phyloP scores from a whole-genome alignment of 805 yeast species.

The Saccharomycopsis sp. region DNA sequence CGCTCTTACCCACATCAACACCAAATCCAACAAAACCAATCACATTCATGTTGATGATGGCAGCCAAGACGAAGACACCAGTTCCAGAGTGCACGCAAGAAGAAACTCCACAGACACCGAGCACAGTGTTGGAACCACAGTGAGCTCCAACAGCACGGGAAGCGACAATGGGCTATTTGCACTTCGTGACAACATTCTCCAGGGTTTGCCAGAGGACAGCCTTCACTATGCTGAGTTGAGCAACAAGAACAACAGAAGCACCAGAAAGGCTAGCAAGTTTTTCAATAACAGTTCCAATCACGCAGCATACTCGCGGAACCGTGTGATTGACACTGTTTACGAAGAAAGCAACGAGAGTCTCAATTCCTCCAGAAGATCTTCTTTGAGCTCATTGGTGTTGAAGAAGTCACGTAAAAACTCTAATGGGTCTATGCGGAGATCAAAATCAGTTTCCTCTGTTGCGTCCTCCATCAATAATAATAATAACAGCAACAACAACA shows the following conservation, averaged over 20 bases:
- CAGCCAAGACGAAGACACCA: too few relatives aligned
- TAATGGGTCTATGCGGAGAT: too few relatives aligned
- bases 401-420: not conserved
- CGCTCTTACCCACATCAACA: too few relatives aligned
- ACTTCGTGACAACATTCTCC: constrained; percentile 14
- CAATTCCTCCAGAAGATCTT: constrained; percentile 1
- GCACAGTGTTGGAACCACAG: not conserved
- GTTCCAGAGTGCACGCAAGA: too few relatives aligned
- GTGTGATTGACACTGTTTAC: constrained; percentile 21
- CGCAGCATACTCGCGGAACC: constrained; percentile 4
- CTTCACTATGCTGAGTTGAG: not conserved
- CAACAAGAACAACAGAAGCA: not conserved
- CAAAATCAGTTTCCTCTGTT: not conserved
- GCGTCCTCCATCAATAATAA: constrained; percentile 1
- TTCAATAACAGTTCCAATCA: not conserved
- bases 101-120: not conserved
- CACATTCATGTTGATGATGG: too few relatives aligned
- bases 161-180: constrained; percentile 20
- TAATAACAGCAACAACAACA: not conserved
- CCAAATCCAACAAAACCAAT: too few relatives aligned
- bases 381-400: not conserved
- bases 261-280: not conserved
- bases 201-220: constrained; percentile 2
- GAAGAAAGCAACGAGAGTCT: constrained; percentile 18
- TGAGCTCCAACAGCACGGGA: not conserved